These are phyloP conservation scores for Phytopythium vexans DNA, from an alignment of 352 stramenopile genomes.

Conservation along the genomic window DNA sequence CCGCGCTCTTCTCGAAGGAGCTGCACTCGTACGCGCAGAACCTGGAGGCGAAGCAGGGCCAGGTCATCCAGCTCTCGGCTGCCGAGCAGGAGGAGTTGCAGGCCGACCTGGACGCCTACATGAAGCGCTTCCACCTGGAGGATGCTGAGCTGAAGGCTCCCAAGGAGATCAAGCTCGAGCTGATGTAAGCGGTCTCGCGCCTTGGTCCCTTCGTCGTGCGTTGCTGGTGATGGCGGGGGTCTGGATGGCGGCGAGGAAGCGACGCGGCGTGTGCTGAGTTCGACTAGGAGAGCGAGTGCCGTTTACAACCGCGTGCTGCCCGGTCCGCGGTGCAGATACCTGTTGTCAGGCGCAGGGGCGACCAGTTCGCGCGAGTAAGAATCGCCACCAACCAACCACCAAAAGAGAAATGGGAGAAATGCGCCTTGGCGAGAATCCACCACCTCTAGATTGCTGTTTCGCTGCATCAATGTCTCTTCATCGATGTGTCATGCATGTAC, in stretches of 20 bases:
- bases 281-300: background rate
- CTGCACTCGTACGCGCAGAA: conserved; percentile 69
- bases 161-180: conserved; percentile 83
- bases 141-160: conserved; percentile 75
- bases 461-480: too few species aligned
- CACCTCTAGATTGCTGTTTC: too few species aligned
- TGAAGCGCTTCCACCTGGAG: conserved; percentile 83
- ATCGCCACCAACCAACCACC: background rate
- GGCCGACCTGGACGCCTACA: conserved; percentile 82
- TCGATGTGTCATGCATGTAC: too few species aligned
- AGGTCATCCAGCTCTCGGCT: conserved; percentile 67
- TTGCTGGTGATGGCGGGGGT: too few species aligned
- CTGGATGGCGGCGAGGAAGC: background rate
- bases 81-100: conserved; percentile 82
- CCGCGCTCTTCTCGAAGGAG: conserved; percentile 81
- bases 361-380: too few species aligned
- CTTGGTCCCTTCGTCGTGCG: background rate
- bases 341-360: background rate
- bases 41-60: conserved; percentile 77
- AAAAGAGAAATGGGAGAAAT: conserved; percentile 6
- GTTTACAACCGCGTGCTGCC: background rate
- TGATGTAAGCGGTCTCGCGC: conserved; percentile 60
- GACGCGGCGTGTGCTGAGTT: too few species aligned
- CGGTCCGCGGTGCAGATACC: background rate
- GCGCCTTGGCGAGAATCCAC: too few species aligned